Base-by-base conservation (phyloP, 345 rosid genomes). In the Erucastrum elatum region DNA sequence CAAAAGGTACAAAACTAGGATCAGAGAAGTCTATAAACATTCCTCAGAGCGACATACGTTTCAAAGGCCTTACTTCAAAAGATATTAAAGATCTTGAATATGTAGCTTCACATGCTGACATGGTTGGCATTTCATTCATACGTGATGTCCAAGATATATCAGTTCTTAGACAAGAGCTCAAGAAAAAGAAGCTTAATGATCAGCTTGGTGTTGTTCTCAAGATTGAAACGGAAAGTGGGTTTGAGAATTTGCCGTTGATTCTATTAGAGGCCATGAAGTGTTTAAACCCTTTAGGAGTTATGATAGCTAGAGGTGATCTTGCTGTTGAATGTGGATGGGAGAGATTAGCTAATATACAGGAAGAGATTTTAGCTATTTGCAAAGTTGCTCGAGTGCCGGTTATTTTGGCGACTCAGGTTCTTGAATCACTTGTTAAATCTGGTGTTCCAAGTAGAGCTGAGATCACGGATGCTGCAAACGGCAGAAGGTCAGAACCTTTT, bases 321-420 rank as follows among this genome's bases (percentile, higher is more conserved):
- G 94, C 92, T 0, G 94, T 90, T 34, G 94, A 90, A 71, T 88
- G 94, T 76, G 94, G 94, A 31, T 90, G 92, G 92, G 94, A 90
- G 78, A 87, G 82, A 66, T 78, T 90, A 70, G 88, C 90, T 71
- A 82, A 82, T 75, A 70, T 87, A 72, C 94, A 90, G 60, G 90
- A 90, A n/a, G 92, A 90, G 80, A 90, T 90, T 75, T 2, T 88
- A 10, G 83, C 84, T 70, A 17, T 85, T 68, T 88, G 88, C 44
- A 74, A 64, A 55, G 87, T 86, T 64, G 90, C 90, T 64, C 78
- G 81, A 31, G 34, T 87, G 41, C 92, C 94, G 29, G 90, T 87
- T 41, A 83, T 90, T 9, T 86, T 89, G 89, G 90, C 94, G 21
- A 90, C 90, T 77, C 94, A 90, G 77, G 92, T 90, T 49, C 83